Conservation (phyloP, 495 filamentous ascomycete species). For the Xylaria longipes region DNA sequence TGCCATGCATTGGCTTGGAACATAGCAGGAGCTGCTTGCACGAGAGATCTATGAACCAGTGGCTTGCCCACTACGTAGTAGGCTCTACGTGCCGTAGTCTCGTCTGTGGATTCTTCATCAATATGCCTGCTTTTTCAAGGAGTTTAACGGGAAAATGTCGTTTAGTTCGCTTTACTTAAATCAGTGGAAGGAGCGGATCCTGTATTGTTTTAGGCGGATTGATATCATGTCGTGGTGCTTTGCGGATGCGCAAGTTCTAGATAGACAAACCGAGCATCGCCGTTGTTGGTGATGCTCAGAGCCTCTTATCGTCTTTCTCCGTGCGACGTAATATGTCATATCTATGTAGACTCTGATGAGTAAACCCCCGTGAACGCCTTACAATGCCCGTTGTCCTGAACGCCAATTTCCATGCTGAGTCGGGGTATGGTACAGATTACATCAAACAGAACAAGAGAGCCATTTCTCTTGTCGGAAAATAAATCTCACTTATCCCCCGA, state of each 20-base stretch:
- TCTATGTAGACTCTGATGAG: slow-evolving; percentile 12
- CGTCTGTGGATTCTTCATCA: slow-evolving; percentile 22
- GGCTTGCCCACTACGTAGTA: slow-evolving; percentile 23
- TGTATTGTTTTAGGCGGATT: slow-evolving; percentile 1
- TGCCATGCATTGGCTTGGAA: slow-evolving; percentile 4
- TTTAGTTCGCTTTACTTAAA: background rate
- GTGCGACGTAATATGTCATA: slow-evolving; percentile 11
- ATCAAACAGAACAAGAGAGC: background rate
- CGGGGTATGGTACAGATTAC: slow-evolving; percentile 5
- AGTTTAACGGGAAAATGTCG: slow-evolving; percentile 6
- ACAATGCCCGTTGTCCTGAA: slow-evolving; percentile 22
- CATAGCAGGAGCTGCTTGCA: slow-evolving; percentile 22
- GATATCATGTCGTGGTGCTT: slow-evolving; percentile 13
- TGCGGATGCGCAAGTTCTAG: slow-evolving; percentile 28
- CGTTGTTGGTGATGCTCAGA: slow-evolving; percentile 36
- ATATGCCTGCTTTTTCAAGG: slow-evolving; percentile 7
- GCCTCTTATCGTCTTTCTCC: slow-evolving; percentile 25
- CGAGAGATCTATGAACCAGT: slow-evolving; percentile 25
- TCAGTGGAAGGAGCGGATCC: background rate
- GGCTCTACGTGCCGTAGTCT: slow-evolving; percentile 13
- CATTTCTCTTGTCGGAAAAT: background rate
- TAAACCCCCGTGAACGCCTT: slow-evolving; percentile 30
- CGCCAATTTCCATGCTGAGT: slow-evolving; percentile 33
- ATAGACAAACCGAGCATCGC: slow-evolving; percentile 40
- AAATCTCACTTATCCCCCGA: slow-evolving; percentile 40